Percentiles rank a stretch among this genome's conserved stretches.
phyloP scores from a whole-genome alignment of 176 grass and related monocot species.

The Dactylis glomerata region DNA sequence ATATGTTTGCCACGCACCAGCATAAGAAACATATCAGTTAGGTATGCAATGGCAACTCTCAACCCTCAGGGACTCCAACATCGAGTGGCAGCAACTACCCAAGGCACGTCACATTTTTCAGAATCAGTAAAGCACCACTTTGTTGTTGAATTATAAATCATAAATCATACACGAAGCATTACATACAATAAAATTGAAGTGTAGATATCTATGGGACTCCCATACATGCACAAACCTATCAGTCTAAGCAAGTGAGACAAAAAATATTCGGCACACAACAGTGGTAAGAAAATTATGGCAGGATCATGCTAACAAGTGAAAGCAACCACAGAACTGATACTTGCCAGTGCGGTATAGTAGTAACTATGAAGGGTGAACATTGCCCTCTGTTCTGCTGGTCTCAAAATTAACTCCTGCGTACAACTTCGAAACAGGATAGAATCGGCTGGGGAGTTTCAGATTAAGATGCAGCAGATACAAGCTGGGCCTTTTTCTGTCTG shows the following conservation, averaged over 20 bases:
- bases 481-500: slow-evolving; percentile 29
- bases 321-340: neutral
- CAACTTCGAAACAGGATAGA: neutral
- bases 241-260: neutral
- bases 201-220: neutral
- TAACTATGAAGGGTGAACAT: neutral
- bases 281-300: neutral
- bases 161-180: neutral
- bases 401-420: neutral
- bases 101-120: neutral
- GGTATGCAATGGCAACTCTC: neutral
- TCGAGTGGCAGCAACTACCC: no score
- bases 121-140: neutral
- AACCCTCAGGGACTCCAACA: neutral
- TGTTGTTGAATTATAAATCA: neutral
- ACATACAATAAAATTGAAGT: neutral
- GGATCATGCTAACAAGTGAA: neutral
- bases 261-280: neutral
- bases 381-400: neutral
- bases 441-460: neutral
- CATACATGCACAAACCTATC: neutral
- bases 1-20: neutral
- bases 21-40: neutral
- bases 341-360: neutral
- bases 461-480: slow-evolving; percentile 25